Conservation (phyloP, 257 asterid species). For the Lantana camara region DNA sequence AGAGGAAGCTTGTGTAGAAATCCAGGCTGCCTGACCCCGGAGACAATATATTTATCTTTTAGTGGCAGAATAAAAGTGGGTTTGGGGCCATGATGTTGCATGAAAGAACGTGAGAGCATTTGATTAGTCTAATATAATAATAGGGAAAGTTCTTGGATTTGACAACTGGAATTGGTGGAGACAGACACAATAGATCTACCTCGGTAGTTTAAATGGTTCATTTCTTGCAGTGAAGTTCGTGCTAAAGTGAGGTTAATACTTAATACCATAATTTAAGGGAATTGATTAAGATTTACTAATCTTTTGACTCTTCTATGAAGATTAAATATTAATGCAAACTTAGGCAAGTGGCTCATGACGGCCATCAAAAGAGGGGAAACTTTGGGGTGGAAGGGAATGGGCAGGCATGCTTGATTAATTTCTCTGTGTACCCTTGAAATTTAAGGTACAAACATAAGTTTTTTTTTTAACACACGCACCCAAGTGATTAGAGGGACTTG, state of each 20-base stretch:
- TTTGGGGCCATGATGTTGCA: constrained; percentile 47
- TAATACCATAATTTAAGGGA: constrained; percentile 26
- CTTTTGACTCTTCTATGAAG: constrained; percentile 18
- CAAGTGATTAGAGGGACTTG: no score
- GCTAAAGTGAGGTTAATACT: constrained; percentile 23
- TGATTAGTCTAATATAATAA: constrained; percentile 37
- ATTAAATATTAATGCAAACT: no score
- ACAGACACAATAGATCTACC: constrained; percentile 38
- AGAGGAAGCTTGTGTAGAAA: constrained; percentile 13
- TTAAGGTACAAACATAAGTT: no score
- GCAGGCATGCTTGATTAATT: not conserved
- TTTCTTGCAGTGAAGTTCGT: constrained; percentile 17
- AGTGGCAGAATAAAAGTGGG: constrained; percentile 24
- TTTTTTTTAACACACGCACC: no score
- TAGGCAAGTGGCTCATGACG: no score
- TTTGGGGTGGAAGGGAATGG: not conserved
- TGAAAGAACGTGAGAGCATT: constrained; percentile 45
- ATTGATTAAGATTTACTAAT: constrained; percentile 1
- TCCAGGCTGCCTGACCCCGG: constrained; percentile 47
- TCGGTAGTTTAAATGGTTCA: constrained; percentile 25
- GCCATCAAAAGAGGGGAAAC: no score
- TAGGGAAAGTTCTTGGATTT: constrained; percentile 25
- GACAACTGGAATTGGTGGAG: constrained; percentile 48
- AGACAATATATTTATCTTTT: not conserved
- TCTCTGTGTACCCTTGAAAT: no score